Conservation (phyloP, 2,329 filamentous ascomycete species). For the Ophiostoma angusticollis region DNA sequence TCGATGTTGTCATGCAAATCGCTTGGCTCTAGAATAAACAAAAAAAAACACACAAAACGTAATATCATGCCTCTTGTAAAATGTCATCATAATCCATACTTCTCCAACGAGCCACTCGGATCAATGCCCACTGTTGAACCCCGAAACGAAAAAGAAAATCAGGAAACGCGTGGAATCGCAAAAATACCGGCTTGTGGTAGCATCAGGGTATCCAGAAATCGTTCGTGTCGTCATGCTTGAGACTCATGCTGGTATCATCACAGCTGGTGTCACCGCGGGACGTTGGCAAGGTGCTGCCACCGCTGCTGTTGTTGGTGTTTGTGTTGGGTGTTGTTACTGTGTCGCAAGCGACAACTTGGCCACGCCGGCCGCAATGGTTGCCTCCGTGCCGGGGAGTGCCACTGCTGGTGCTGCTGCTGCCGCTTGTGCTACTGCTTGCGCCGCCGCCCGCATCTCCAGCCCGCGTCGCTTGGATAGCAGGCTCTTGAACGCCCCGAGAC, state of each 20-base stretch:
- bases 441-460: conserved; percentile 36
- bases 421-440: conserved; percentile 15
- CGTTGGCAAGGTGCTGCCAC: too few relatives aligned
- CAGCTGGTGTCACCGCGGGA: too few relatives aligned
- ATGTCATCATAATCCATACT: conserved; percentile 5
- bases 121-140: too few relatives aligned
- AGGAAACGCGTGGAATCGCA: not conserved
- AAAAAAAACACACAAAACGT: conserved; percentile 1
- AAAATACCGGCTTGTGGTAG: not conserved
- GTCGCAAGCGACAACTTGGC: too few relatives aligned
- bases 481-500: conserved; percentile 85
- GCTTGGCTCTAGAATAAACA: too few relatives aligned
- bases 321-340: not conserved
- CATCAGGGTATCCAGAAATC: not conserved
- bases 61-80: conserved; percentile 1
- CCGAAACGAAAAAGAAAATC: too few relatives aligned
- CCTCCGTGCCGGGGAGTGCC: too few relatives aligned
- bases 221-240: conserved; percentile 5
- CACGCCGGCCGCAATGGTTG: too few relatives aligned
- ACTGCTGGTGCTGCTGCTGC: conserved; percentile 2
- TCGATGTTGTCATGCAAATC: too few relatives aligned
- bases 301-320: not conserved
- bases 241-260: conserved; percentile 1
- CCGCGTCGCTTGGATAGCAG: conserved; percentile 59
- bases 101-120: not conserved